Percentiles rank a stretch among this genome's conserved stretches.
Evolutionary conservation across 1,139 yeast species (phyloP).

Genomic region (Sugiyamaella paludigena): DNA sequence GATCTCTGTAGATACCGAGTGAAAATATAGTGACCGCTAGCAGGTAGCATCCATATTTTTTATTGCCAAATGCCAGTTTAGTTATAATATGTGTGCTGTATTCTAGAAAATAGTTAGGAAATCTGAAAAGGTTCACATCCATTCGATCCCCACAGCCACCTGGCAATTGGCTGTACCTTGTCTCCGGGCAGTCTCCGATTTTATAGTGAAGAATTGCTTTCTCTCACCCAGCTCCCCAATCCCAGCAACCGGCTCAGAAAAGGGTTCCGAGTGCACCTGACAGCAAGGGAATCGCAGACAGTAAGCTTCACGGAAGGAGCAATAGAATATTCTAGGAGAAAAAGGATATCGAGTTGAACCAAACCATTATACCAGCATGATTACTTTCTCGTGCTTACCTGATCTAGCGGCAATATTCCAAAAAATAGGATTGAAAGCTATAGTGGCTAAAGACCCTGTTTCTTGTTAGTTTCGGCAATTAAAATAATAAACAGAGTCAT

Average conservation of each 20-base stretch:
- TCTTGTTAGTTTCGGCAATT: background rate
- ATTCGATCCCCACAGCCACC: background rate
- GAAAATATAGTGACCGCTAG: conserved; percentile 80
- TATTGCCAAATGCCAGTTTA: conserved; percentile 64
- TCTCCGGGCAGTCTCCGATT: too few relatives aligned
- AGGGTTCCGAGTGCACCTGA: too few relatives aligned
- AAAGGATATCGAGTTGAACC: too few relatives aligned
- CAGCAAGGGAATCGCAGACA: too few relatives aligned
- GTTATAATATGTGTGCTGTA: conserved; percentile 74
- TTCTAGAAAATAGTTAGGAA: conserved; percentile 42
- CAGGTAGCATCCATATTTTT: conserved; percentile 74
- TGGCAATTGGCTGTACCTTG: too few relatives aligned
- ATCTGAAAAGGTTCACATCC: background rate
- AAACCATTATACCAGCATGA: too few relatives aligned
- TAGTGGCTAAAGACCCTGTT: conserved; percentile 41
- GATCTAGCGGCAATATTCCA: conserved; percentile 92
- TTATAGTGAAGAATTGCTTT: too few relatives aligned
- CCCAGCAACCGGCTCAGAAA: too few relatives aligned
- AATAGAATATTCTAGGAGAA: too few relatives aligned
- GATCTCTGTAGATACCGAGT: conserved; percentile 79
- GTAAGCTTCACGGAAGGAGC: too few relatives aligned
- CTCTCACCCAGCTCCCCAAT: too few relatives aligned
- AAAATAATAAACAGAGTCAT: too few relatives aligned
- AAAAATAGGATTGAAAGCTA: conserved; percentile 88
- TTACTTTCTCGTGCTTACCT: conserved; percentile 29